These are phyloP conservation scores for Filosporella fistucella DNA, from an alignment of 495 filamentous ascomycete species.

Conservation along the genomic window DNA sequence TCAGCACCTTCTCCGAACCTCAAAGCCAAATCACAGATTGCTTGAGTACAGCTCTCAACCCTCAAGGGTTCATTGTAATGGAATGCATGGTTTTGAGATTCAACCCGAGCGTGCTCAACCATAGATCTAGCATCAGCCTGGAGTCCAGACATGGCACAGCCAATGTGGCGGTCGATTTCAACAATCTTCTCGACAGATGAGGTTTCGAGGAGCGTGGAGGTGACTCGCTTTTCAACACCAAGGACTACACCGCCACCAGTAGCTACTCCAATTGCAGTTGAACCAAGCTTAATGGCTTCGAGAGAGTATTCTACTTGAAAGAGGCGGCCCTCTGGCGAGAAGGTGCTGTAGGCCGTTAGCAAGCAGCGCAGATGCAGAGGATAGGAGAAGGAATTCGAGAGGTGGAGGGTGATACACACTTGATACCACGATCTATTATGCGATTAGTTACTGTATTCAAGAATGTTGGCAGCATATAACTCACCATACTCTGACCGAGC, in stretches of 20 bases:
- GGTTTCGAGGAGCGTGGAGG: constrained; percentile 92
- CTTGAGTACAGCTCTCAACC: constrained; percentile 97
- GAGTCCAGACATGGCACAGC: constrained; percentile 95
- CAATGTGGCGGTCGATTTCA: constrained; percentile 97
- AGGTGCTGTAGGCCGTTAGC: constrained; percentile 63
- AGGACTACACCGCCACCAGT: constrained; percentile 91
- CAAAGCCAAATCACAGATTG: constrained; percentile 94
- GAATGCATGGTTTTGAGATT: constrained; percentile 94
- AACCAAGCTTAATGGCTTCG: constrained; percentile 99
- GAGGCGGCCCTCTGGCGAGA: constrained; percentile 98
- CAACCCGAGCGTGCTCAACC: constrained; percentile 96
- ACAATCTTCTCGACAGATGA: constrained; percentile 99
- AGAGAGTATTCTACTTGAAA: constrained; percentile 99
- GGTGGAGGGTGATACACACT: constrained; percentile 52
- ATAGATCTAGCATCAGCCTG: constrained; percentile 95
- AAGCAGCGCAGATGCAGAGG: neutral
- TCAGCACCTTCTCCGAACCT: constrained; percentile 96
- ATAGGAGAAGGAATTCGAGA: neutral
- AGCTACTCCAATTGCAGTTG: constrained; percentile 95
- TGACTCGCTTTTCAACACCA: constrained; percentile 98
- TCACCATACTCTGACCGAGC: constrained; percentile 98
- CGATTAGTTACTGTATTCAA: constrained; percentile 26
- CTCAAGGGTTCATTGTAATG: constrained; percentile 92
- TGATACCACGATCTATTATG: constrained; percentile 90
- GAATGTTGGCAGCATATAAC: constrained; percentile 22